These are phyloP conservation scores for Zanthoxylum bungeanum DNA, from an alignment of 345 rosid species.

Conservation along the genomic window DNA sequence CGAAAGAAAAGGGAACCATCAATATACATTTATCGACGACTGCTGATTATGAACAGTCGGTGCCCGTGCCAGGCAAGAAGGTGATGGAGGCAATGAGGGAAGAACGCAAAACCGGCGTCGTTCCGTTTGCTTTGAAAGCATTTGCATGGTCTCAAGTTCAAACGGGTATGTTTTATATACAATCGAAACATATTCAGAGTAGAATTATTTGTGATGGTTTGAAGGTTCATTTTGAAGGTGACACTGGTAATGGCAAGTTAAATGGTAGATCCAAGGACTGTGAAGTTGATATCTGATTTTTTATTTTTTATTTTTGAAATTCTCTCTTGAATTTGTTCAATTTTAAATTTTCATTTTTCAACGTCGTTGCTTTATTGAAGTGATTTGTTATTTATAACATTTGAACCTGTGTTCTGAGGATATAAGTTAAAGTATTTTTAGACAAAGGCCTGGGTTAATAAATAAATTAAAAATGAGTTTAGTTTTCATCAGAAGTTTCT, in stretches of 20 bases:
- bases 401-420: too few species aligned
- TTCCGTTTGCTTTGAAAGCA: slow-evolving; percentile 27
- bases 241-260: slow-evolving; percentile 6
- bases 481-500: too few species aligned
- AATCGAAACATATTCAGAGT: slow-evolving; percentile 17
- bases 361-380: too few species aligned
- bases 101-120: slow-evolving; percentile 19
- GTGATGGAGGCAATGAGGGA: slow-evolving; percentile 22
- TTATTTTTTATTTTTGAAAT: background rate
- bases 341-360: too few species aligned
- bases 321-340: too few species aligned
- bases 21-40: background rate
- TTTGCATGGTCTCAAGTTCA: slow-evolving; percentile 27
- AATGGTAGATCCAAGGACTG: slow-evolving; percentile 13
- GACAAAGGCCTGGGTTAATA: too few species aligned
- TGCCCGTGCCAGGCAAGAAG: background rate
- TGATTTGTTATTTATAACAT: too few species aligned
- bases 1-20: slow-evolving; percentile 2
- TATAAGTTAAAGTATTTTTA: too few species aligned
- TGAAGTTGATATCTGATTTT: slow-evolving; percentile 9
- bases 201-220: slow-evolving; percentile 34
- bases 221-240: slow-evolving; percentile 25
- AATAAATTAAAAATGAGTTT: too few species aligned
- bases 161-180: slow-evolving; percentile 18
- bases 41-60: background rate